Evolutionary conservation across 805 yeast genomes (phyloP).

Genomic region (Ogataea nakhonphanomensis): DNA sequence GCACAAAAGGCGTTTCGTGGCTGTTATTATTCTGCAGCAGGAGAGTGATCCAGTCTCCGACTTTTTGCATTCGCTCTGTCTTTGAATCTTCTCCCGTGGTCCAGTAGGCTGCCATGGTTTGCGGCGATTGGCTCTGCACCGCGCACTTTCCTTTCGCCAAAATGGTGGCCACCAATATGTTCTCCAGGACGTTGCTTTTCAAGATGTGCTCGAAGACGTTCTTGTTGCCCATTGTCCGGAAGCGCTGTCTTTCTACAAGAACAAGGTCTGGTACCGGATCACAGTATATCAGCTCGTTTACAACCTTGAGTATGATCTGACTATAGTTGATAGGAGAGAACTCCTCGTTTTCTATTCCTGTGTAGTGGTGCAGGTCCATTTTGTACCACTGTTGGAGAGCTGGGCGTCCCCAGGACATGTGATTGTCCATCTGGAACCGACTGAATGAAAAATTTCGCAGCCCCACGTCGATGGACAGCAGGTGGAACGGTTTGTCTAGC

Average conservation of each 20-base stretch:
- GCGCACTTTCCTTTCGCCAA: slow-evolving; percentile 8
- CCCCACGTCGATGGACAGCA: slow-evolving; percentile 34
- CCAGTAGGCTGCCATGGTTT: slow-evolving; percentile 33
- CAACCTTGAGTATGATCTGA: slow-evolving; percentile 18
- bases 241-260: slow-evolving; percentile 55
- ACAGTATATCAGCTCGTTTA: slow-evolving; percentile 19
- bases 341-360: slow-evolving; percentile 13
- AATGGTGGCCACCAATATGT: slow-evolving; percentile 37
- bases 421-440: slow-evolving; percentile 14
- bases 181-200: slow-evolving; percentile 52
- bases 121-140: slow-evolving; percentile 26
- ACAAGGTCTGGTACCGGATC: slow-evolving; percentile 36
- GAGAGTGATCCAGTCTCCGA: slow-evolving; percentile 25
- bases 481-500: slow-evolving; percentile 13
- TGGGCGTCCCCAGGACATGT: slow-evolving; percentile 9
- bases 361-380: slow-evolving; percentile 28
- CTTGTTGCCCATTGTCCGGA: slow-evolving; percentile 45
- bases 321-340: slow-evolving; percentile 31
- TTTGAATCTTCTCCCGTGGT: slow-evolving; percentile 18
- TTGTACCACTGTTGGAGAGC: slow-evolving; percentile 32
- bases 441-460: slow-evolving; percentile 34
- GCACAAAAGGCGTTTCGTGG: slow-evolving; percentile 2
- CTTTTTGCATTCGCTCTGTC: slow-evolving; percentile 25
- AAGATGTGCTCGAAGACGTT: slow-evolving; percentile 49
- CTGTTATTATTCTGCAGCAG: slow-evolving; percentile 1